These are phyloP conservation scores for Pseudocercospora crystallina DNA, from an alignment of 2,329 filamentous ascomycete genomes.

Conservation along the genomic window DNA sequence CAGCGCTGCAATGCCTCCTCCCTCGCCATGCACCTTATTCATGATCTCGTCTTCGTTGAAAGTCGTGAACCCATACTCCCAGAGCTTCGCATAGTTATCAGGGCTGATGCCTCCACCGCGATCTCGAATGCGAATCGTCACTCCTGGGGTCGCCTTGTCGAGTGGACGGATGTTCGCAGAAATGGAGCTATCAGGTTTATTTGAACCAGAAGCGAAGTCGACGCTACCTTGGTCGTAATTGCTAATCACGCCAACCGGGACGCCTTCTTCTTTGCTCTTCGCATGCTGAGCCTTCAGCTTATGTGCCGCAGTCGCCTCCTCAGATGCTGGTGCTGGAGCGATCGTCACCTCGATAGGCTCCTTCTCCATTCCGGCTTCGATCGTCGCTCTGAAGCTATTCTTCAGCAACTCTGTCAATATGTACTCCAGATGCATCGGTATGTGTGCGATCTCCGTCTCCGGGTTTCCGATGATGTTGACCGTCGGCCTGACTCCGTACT, in stretches of 20 bases:
- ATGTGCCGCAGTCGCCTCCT: constrained; percentile 38
- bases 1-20: constrained; percentile 63
- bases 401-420: constrained; percentile 96
- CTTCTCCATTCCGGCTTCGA: constrained; percentile 75
- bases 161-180: constrained; percentile 45
- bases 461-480: constrained; percentile 82
- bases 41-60: constrained; percentile 68
- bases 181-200: constrained; percentile 22
- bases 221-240: constrained; percentile 39
- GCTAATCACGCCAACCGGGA: constrained; percentile 27
- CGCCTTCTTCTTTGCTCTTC: constrained; percentile 21
- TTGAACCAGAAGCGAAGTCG: constrained; percentile 34
- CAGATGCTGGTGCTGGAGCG: constrained; percentile 60
- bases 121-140: constrained; percentile 93
- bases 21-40: constrained; percentile 47
- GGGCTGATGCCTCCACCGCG: constrained; percentile 90
- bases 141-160: constrained; percentile 65
- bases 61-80: constrained; percentile 97
- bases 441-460: constrained; percentile 85
- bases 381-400: constrained; percentile 90
- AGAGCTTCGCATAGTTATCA: constrained; percentile 80
- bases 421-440: constrained; percentile 95
- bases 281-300: constrained; percentile 15
- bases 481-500: constrained; percentile 83
- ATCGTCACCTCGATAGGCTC: constrained; percentile 92